Evolutionary conservation across 176 grass and related monocot genomes (phyloP), one percentile per base, ranked within the genome.

Genomic region (Aegilops speltoides): DNA sequence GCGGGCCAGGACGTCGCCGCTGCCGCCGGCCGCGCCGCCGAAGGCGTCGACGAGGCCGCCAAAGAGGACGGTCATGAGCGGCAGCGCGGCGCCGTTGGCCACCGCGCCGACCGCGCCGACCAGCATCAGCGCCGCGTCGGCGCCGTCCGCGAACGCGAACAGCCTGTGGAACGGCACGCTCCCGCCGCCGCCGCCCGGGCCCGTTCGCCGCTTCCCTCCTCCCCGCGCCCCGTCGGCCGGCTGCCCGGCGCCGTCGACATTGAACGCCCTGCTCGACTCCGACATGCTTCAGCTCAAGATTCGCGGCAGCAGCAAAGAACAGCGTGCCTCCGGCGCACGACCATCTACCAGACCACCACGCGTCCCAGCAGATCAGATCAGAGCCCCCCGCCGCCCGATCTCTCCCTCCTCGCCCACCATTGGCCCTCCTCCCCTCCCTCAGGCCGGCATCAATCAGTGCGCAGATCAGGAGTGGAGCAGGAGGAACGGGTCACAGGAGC

Each of bases 51-150:
- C 87, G 70, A 99, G 87, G 78, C 93, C 90, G 64, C 92, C 94
- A 40, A 99, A 97, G 16, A 99, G 87, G 64, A 99, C 90, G 17
- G 97, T 97, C 97, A 99, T 99, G 85, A 99, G 60, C 5, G 97
- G 94, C 79, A 99, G 82, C 7, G 97, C 90, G 23, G 92, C 80
- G 54, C 97, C 97, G 69, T 99, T 99, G 61, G 94, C 94, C 20
- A 94, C 80, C 5, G 94, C 94, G 25, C 97, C 97, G 4, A 89
- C 41, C 46, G 94, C 84, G 28, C 97, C 97, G 3, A 96, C 60
- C 75, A 90, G 10, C 92, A 99, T 99, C 37, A 99, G 80, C 69
- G 72, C 64, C 15, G 36, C 82, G 89, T 99, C 97, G 37, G 86
- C 81, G 22, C 91, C 85, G 87, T 99, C 97, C 8, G 97, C 94